A percentile compares a stretch with the other conserved stretches of the same genome.
These are phyloP conservation scores for Houttuynia cordata DNA, from an alignment of 164 flowering plant genomes.

Conservation along the genomic window DNA sequence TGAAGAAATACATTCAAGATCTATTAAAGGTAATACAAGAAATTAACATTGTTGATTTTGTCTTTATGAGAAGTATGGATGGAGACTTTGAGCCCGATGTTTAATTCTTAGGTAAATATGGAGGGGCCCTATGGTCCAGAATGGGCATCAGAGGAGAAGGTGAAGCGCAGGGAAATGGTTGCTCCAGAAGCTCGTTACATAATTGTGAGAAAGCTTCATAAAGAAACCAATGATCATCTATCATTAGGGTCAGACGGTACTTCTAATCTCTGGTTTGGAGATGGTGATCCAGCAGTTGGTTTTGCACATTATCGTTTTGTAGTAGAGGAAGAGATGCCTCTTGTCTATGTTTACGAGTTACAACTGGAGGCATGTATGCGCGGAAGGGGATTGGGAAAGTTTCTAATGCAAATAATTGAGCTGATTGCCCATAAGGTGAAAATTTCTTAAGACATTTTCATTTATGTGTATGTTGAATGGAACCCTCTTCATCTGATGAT, in stretches of 20 bases:
- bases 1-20: slow-evolving; percentile 54
- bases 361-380: slow-evolving; percentile 73
- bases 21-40: slow-evolving; percentile 52
- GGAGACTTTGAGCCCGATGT: background rate
- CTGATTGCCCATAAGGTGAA: slow-evolving; percentile 78
- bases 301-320: slow-evolving; percentile 80
- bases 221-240: slow-evolving; percentile 14
- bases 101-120: slow-evolving; percentile 55
- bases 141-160: slow-evolving; percentile 75
- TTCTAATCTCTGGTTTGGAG: slow-evolving; percentile 8
- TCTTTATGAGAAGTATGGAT: slow-evolving; percentile 1
- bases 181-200: slow-evolving; percentile 74
- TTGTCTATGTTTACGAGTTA: slow-evolving; percentile 79
- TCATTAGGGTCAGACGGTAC: slow-evolving; percentile 7
- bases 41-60: background rate
- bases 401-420: slow-evolving; percentile 80
- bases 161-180: slow-evolving; percentile 83
- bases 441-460: background rate
- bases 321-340: slow-evolving; percentile 82
- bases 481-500: background rate
- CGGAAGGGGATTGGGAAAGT: slow-evolving; percentile 76
- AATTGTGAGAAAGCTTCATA: slow-evolving; percentile 37
- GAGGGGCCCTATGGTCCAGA: slow-evolving; percentile 62
- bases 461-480: background rate
- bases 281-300: slow-evolving; percentile 43